These are phyloP conservation scores for Coemansia sp. DNA, from an alignment of 192 early-diverging fungal species.

Conservation along the genomic window DNA sequence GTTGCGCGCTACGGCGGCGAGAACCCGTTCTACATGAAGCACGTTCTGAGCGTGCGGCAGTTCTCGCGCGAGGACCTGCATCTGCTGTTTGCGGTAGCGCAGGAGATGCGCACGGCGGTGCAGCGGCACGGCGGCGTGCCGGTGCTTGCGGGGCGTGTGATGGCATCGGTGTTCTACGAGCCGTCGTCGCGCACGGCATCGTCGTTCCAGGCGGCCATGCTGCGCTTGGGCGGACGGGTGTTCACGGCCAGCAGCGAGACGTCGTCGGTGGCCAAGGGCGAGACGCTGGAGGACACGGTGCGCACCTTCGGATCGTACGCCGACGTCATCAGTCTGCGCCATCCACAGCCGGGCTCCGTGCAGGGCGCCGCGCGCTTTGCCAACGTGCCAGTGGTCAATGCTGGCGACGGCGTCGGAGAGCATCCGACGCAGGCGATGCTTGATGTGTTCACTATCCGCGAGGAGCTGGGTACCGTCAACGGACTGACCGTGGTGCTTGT, in stretches of 20 bases:
- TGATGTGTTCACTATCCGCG: slow-evolving; percentile 91
- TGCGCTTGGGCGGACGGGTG: slow-evolving; percentile 87
- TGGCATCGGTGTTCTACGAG: slow-evolving; percentile 97
- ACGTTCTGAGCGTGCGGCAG: slow-evolving; percentile 89
- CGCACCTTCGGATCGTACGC: slow-evolving; percentile 91
- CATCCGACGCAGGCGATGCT: slow-evolving; percentile 98
- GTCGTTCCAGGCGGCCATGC: slow-evolving; percentile 95
- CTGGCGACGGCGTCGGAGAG: slow-evolving; percentile 96
- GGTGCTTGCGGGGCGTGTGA: slow-evolving; percentile 84
- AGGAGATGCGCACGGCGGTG: slow-evolving; percentile 95
- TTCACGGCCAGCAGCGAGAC: slow-evolving; percentile 81
- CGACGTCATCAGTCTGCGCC: slow-evolving; percentile 90
- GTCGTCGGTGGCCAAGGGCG: slow-evolving; percentile 94
- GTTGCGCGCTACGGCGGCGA: slow-evolving; percentile 45
- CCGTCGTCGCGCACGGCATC: slow-evolving; percentile 91
- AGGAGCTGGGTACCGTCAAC: slow-evolving; percentile 95
- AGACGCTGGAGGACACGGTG: slow-evolving; percentile 92
- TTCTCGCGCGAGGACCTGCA: slow-evolving; percentile 94
- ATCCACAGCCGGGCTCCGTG: slow-evolving; percentile 87
- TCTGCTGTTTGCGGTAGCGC: slow-evolving; percentile 90
- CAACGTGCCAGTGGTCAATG: slow-evolving; percentile 92
- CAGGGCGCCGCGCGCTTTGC: slow-evolving; percentile 82
- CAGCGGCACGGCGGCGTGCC: slow-evolving; percentile 87
- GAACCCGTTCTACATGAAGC: slow-evolving; percentile 88
- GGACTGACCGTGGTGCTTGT: slow-evolving; percentile 94